Evolutionary conservation across 306 rosid genomes (phyloP), one percentile per base, ranked within the genome.

Genomic region (Prosopis cineraria): DNA sequence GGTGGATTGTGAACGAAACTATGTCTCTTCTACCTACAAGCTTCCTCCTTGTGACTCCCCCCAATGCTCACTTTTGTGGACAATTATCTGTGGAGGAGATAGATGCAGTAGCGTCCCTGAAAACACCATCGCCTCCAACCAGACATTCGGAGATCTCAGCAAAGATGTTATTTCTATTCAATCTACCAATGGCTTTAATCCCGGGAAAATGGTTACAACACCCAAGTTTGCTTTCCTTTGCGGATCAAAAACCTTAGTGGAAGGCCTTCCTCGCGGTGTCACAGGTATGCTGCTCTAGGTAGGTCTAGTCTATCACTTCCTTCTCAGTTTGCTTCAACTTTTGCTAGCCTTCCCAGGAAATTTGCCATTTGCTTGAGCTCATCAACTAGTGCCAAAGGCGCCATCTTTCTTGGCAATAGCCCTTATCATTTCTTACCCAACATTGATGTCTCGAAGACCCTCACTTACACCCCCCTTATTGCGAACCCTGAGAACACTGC

Each of bases 231-330:
- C 76, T 71, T 69, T 84, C 68, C 20, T 73, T 41, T 87, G 91
- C 5, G 81, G 83, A 3, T 16, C 63, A 7, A 70, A 76, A 0
- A 16, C 17, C n/a, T 4, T 82, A 5, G 9, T 74, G 11, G 24
- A 80, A 29, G 80, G 84, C 34, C 77, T 87, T 8, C 75, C 87
- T 19, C 4, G 16, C 31, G 89, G 89, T 13, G 91, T 72, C n/a
- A 64, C 30, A 22, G 91, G 89, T 13, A 80, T 87, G 88, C 78
- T 1, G 91, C 85, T 20, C 83, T 87, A 0, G 87, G 87, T 20
- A 40, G 87, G 74, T 5, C 70, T 2, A 44, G 17, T 19, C 19
- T 85, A 14, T 73, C 76, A 8, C 80, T 87, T 30, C 87, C 87
- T 9, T 66, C 75, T 7, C 80, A 55, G 47, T 78, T 85, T n/a